phyloP scores from a whole-genome alignment of 768 basidiomycete species.

The Calocybe gangraenosa region DNA sequence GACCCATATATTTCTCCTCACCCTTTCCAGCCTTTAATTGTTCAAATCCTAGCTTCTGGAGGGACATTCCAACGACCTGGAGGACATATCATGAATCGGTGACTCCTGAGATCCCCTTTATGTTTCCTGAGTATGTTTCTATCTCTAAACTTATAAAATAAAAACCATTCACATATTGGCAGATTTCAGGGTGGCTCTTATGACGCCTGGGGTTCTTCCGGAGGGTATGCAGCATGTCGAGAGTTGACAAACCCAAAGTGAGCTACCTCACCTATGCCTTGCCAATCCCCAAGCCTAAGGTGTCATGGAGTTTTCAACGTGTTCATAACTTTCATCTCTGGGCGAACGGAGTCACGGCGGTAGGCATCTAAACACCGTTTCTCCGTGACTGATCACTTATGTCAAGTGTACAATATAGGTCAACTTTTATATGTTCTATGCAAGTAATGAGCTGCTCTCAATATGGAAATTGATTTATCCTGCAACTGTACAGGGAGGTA shows the following conservation, averaged over 20 bases:
- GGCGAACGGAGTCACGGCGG: slow-evolving; percentile 18
- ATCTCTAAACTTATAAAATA: neutral
- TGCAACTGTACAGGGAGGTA: slow-evolving; percentile 10
- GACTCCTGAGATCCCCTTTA: slow-evolving; percentile 15
- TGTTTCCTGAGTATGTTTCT: slow-evolving; percentile 14
- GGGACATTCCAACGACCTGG: slow-evolving; percentile 15
- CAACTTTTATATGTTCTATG: slow-evolving; percentile 16
- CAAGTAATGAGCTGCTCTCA: neutral
- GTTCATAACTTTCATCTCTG: slow-evolving; percentile 15
- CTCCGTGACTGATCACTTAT: neutral
- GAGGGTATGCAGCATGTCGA: slow-evolving; percentile 12
- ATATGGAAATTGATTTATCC: neutral
- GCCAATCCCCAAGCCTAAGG: neutral
- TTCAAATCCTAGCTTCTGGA: slow-evolving; percentile 12
- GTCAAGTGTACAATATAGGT: neutral
- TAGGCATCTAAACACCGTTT: neutral
- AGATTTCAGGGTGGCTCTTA: slow-evolving; percentile 16
- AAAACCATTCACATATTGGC: neutral
- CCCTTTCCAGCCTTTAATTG: slow-evolving; percentile 11
- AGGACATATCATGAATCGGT: slow-evolving; percentile 16
- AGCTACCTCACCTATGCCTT: neutral
- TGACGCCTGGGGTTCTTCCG: slow-evolving; percentile 13
- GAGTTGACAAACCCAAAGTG: slow-evolving; percentile 15
- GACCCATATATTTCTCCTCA: neutral
- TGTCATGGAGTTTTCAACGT: slow-evolving; percentile 12